Base-by-base conservation (phyloP, 768 basidiomycete species). In the Postia placenta region DNA sequence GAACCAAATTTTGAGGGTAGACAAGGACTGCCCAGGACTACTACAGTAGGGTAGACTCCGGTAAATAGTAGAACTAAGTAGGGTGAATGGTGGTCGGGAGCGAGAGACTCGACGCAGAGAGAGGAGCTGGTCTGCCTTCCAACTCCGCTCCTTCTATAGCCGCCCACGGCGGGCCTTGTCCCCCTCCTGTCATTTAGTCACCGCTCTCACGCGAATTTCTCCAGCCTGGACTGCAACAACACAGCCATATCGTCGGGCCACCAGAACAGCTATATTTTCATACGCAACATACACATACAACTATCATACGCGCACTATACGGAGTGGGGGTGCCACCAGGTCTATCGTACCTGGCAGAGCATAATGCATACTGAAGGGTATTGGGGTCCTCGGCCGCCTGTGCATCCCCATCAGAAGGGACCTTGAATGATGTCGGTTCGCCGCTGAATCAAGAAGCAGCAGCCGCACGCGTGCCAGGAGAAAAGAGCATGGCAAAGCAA, bases 61-160 rank as follows among this genome's bases (percentile, higher is more conserved):
- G 73, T 71, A 71, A 71, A 75, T 74, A 75, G 69, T 69, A 74
- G 58, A 58, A 64, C 74, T 74, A 74, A 73, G 73, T 72, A 75
- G 70, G 71, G 70, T 69, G 66, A 62, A 56, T 66, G 69, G 70
- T 59, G 60, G 63, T 67, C 67, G 68, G 60, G 64, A 68, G 66
- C 62, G 70, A 58, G 48, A 40, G 40, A 51, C 51, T 53, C 51
- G 24, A 39, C 40, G 48, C 38, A 49, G 49, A 48, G 57, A 52
- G 53, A 56, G 54, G 33, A 43, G 38, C 36, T 30, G 37, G 40
- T 33, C 45, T 26, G 45, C 42, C 56, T 57, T 56, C 49, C 56
- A 62, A 64, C 61, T 64, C 62, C 61, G 64, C 62, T 50, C 52
- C 56, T 58, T 58, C 54, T 47, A 56, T 58, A 53, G 60, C 40